These are phyloP conservation scores for Westerdykella aurantiaca DNA, from an alignment of 2,329 filamentous ascomycete genomes.

Conservation along the genomic window DNA sequence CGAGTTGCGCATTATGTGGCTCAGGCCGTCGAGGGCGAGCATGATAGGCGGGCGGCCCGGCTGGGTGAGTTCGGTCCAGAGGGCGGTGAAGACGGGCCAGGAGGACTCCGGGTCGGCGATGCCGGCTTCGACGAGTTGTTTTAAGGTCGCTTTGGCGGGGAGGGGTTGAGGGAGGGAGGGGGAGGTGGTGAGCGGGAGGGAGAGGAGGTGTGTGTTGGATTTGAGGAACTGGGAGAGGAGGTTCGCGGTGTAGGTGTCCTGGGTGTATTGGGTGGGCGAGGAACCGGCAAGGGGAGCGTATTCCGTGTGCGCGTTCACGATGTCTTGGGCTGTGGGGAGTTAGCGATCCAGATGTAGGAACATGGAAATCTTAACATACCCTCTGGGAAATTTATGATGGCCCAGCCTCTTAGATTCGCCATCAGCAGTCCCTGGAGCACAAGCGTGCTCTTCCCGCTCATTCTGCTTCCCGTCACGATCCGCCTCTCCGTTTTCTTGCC, in stretches of 20 bases:
- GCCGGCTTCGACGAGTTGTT: constrained; percentile 61
- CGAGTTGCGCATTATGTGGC: constrained; percentile 72
- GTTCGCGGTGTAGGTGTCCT: constrained; percentile 69
- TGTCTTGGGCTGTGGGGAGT: constrained; percentile 61
- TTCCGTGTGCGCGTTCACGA: constrained; percentile 73
- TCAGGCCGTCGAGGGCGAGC: constrained; percentile 70
- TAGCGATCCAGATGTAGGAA: constrained; percentile 7
- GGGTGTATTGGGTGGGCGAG: constrained; percentile 58
- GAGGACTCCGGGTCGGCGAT: constrained; percentile 70
- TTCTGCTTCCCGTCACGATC: constrained; percentile 66
- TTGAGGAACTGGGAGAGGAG: constrained; percentile 67
- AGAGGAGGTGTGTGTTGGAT: constrained; percentile 64
- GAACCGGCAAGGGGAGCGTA: constrained; percentile 64
- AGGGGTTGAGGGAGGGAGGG: constrained; percentile 57
- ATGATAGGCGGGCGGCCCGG: constrained; percentile 59
- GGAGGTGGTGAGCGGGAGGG: constrained; percentile 46
- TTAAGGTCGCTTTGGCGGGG: constrained; percentile 56
- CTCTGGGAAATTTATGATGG: constrained; percentile 85
- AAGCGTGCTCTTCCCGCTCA: constrained; percentile 81
- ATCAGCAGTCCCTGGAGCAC: constrained; percentile 78
- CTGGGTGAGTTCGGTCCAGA: constrained; percentile 71
- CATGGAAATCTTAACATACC: constrained; percentile 49
- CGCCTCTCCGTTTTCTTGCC: constrained; percentile 54
- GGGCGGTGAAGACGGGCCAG: constrained; percentile 72
- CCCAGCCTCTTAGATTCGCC: constrained; percentile 76